Evolutionary conservation across 495 filamentous ascomycete species (phyloP), one percentile per base, ranked within the genome.

Genomic region (Aspergillus panamensis): DNA sequence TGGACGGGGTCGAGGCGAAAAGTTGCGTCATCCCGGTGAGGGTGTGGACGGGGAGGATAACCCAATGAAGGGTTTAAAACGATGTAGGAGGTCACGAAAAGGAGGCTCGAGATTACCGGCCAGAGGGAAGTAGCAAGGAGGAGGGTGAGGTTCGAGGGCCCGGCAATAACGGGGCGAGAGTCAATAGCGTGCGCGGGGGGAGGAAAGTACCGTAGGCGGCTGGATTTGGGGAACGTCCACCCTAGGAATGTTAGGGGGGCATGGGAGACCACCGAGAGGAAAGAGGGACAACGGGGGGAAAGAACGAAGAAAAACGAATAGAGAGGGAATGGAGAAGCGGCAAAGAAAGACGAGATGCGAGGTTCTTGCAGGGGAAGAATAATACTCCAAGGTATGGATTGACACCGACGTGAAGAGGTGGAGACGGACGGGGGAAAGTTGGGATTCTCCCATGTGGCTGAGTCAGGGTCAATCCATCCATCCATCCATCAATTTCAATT

Each of bases 21-120:
- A 79, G 69, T 63, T 79, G 76, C 53, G 76, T 79, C 76, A 79
- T 79, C 59, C 62, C 60, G 55, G 48, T 33, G 35, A 50, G 53
- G 31, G 35, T 16, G 29, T 30, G 51, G 39, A 44, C 43, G 51
- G 42, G 57, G 25, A 10, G 7, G 29, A 48, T 35, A 25, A 25
- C 25, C 25, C 25, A 25, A 25, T 2, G 25, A 25, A 25, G 25
- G 25, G 25, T 25, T 25, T 25, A 25, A 25, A 25, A 2, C 25
- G 25, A 25, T 32, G 20, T 32, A 31, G 19, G 25, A 8, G 13
- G 40, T 40, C 31, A 13, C 8, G 33, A 43, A 35, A 17, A 32
- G 44, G 25, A 40, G 42, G 51, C 35, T 25, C 25, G 25, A 25
- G 25, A 25, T 2, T 25, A 25, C 25, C 25, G 25, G 25, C 25